Conservation (phyloP, 192 early-diverging fungal genomes). For the Coemansia umbellata region DNA sequence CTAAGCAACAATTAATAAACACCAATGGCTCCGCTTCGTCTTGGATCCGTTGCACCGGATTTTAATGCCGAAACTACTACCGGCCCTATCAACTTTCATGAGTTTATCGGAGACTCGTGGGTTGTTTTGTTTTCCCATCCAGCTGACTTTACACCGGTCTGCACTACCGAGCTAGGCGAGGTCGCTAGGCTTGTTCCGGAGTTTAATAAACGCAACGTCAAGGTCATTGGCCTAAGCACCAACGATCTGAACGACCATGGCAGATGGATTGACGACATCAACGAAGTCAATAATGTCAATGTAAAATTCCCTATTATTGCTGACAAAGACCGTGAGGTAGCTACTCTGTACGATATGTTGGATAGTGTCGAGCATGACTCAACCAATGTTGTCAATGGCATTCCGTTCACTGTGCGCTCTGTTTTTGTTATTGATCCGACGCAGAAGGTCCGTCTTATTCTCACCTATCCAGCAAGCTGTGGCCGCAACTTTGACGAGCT, state of each 20-base stretch:
- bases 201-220: constrained; percentile 77
- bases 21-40: constrained; percentile 58
- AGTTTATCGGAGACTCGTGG: constrained; percentile 83
- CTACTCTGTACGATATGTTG: constrained; percentile 95
- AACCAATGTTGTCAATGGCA: constrained; percentile 81
- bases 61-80: constrained; percentile 85
- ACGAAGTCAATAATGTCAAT: constrained; percentile 77
- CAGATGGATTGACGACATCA: constrained; percentile 90
- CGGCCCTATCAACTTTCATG: constrained; percentile 89
- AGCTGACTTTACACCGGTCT: constrained; percentile 93
- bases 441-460: constrained; percentile 82
- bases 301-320: constrained; percentile 93
- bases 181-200: constrained; percentile 78
- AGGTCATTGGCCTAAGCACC: constrained; percentile 91
- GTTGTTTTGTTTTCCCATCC: constrained; percentile 98
- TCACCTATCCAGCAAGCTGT: constrained; percentile 90
- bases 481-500: constrained; percentile 98
- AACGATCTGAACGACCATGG: constrained; percentile 80
- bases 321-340: constrained; percentile 79
- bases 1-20: background rate
- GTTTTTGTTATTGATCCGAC: constrained; percentile 95
- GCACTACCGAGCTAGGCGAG: constrained; percentile 94
- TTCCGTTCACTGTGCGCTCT: constrained; percentile 92
- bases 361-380: constrained; percentile 83
- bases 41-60: constrained; percentile 63